Evolutionary conservation across 2,329 filamentous ascomycete species (phyloP).

Genomic region (Fusarium sp.): DNA sequence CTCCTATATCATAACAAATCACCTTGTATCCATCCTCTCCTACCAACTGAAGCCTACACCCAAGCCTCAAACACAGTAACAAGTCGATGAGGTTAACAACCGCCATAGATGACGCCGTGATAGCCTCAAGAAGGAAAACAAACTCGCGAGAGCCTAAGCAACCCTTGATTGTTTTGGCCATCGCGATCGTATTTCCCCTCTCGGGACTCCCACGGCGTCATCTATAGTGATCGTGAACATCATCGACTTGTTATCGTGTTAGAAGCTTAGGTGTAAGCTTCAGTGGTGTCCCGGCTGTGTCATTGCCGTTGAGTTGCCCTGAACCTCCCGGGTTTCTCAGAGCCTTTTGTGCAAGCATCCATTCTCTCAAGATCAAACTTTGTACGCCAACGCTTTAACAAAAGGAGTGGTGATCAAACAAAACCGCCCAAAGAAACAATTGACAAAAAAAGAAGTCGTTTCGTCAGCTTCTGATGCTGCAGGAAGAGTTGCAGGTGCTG

Average conservation of each 20-base stretch:
- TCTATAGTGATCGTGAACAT: no score
- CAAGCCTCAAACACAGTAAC: background rate
- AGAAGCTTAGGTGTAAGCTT: background rate
- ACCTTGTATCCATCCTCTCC: background rate
- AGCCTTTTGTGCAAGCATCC: background rate
- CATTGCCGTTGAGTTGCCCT: background rate
- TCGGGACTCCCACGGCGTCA: no score
- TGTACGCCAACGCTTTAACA: slow-evolving; percentile 30
- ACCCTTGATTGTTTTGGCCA: no score
- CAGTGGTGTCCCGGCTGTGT: background rate
- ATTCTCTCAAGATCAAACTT: background rate
- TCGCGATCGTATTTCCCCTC: no score
- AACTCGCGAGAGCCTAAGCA: no score
- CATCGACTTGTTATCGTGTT: no score
- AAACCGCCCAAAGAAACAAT: background rate
- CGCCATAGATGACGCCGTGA: no score
- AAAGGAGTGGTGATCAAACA: slow-evolving; percentile 26
- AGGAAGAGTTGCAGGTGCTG: slow-evolving; percentile 18
- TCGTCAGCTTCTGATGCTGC: slow-evolving; percentile 4
- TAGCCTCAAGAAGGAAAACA: no score
- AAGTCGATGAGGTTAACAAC: no score
- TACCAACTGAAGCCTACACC: background rate
- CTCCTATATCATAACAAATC: background rate
- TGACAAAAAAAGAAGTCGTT: background rate
- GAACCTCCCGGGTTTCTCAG: background rate